Base-by-base conservation (phyloP, 179 eudicot species). In the Sideroxylon spinosum region DNA sequence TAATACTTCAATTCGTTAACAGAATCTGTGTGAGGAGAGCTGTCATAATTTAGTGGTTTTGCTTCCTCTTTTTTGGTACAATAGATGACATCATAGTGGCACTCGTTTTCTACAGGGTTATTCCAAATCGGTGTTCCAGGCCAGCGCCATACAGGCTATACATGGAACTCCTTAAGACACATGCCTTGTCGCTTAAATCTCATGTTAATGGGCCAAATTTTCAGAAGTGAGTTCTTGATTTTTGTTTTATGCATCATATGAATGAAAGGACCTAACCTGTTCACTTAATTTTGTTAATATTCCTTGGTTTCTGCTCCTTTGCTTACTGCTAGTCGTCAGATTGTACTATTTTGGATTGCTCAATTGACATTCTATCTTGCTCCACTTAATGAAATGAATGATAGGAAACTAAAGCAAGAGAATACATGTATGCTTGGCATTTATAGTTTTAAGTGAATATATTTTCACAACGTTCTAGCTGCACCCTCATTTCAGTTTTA, bases 61-160 rank as follows among this genome's bases (percentile, higher is more conserved):
- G 26, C 55, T 44, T n/a, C n/a, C 29, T 4, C 52, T 44, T 52
- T 64, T 64, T 17, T 25, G 2, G 71, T 37, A 37, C 44, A 17
- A 16, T 48, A 44, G 50, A n/a, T 12, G 10, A 44, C 20, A 76
- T 52, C 23, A 65, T 73, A 3, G 9, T n/a, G 7, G 49, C 9
- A 9, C 53, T 56, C 13, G 17, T 64, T 22, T 53, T 81, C 52
- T 73, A 65, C 92, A 95, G 98, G 93, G 91, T 93, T 79, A 87
- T 93, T 81, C 93, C 95, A 78, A 86, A 79, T 79, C 92, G 98
- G 72, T 82, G 76, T 81, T 87, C 88, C 53, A 84, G 81, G 68
- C 98, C 97, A 53, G 84, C 97, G 17, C 91, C 93, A 78, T 95
- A 86, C 81, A 93, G 97, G 85, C 88, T 95, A 78, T 95, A 93